Evolutionary conservation across 1,284 basidiomycete genomes (phyloP).

Genomic region (Tausonia pullulans): DNA sequence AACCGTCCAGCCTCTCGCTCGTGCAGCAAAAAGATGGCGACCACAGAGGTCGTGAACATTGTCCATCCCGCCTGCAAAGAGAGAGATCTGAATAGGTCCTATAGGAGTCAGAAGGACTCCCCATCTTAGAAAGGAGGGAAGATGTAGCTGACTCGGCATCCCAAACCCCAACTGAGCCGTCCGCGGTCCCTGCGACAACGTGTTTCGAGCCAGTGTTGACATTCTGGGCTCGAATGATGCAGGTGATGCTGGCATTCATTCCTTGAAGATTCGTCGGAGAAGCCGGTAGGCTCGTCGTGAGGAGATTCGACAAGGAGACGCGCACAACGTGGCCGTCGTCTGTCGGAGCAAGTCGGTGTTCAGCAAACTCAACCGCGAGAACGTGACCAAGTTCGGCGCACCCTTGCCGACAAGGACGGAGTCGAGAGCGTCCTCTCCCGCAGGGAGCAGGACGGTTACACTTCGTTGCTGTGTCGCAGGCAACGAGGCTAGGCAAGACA

Average conservation of each 20-base stretch:
- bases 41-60: not conserved
- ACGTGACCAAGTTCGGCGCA: not conserved
- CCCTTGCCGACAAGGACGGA: not conserved
- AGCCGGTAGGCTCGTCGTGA: not conserved
- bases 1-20: not conserved
- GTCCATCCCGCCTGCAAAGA: not conserved
- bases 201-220: not conserved
- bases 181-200: constrained; percentile 7
- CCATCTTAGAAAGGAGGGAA: not conserved
- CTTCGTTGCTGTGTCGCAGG: not conserved
- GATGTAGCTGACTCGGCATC: not conserved
- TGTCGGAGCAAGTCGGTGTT: not conserved
- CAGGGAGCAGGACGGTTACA: not conserved
- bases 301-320: not conserved
- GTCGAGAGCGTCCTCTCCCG: not conserved
- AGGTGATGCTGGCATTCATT: not conserved
- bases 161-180: constrained; percentile 4
- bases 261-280: not conserved
- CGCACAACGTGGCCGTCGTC: not conserved
- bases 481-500: not conserved
- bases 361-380: not conserved
- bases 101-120: not conserved
- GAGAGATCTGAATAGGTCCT: not conserved
- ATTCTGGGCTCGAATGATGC: not conserved
- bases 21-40: not conserved